Evolutionary conservation across 2,329 filamentous ascomycete species (phyloP).

Genomic region (Botrytis tulipae): DNA sequence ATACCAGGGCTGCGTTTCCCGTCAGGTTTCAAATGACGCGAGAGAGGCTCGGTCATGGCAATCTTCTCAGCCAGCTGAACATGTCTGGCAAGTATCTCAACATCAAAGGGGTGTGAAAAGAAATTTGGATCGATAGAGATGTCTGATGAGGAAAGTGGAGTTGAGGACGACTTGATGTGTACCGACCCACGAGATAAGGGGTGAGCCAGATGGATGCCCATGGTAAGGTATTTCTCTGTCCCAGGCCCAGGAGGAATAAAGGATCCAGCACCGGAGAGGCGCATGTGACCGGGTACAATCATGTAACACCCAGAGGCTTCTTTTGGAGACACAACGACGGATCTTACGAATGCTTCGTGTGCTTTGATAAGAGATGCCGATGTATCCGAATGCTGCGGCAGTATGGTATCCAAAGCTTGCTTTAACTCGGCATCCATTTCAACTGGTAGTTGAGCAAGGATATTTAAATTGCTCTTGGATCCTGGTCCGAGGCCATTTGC

Average conservation of each 20-base stretch:
- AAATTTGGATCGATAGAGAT: constrained; percentile 45
- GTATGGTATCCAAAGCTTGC: too few species aligned
- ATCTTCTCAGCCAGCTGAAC: constrained; percentile 39
- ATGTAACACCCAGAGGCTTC: too few species aligned
- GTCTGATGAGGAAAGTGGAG: constrained; percentile 26
- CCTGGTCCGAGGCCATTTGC: too few species aligned
- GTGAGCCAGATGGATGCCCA: constrained; percentile 42
- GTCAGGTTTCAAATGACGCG: constrained; percentile 36
- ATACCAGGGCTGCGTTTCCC: constrained; percentile 5
- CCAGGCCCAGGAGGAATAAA: neutral
- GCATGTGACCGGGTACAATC: neutral
- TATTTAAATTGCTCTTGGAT: too few species aligned
- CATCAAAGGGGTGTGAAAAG: constrained; percentile 31
- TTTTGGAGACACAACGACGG: too few species aligned
- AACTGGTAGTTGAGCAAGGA: too few species aligned
- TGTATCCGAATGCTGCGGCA: too few species aligned
- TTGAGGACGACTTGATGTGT: constrained; percentile 40
- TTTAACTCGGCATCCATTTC: too few species aligned
- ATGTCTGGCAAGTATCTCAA: constrained; percentile 42
- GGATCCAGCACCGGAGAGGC: neutral
- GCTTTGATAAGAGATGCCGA: too few species aligned
- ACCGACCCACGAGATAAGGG: constrained; percentile 45
- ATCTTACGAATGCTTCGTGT: too few species aligned
- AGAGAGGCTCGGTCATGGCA: constrained; percentile 37
- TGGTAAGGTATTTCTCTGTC: constrained; percentile 23